Conservation (phyloP, 805 yeast species). For the Cyberlindnera americana region DNA sequence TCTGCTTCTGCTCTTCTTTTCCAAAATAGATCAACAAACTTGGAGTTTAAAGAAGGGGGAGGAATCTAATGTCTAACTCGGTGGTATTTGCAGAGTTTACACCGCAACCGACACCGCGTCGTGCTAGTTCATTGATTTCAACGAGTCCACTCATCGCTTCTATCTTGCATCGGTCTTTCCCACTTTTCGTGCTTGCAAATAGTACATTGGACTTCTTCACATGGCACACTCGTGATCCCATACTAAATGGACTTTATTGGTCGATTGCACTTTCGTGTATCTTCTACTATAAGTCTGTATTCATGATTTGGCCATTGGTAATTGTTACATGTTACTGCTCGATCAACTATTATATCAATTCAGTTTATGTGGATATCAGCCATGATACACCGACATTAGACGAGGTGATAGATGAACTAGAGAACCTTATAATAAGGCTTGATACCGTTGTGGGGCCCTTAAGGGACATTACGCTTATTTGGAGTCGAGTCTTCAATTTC, state of each 20-base stretch:
- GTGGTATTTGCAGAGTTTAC: constrained; percentile 15
- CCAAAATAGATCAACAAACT: no score
- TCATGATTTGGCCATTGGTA: constrained; percentile 34
- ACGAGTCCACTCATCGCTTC: constrained; percentile 37
- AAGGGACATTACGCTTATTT: constrained; percentile 26
- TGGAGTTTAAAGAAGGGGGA: no score
- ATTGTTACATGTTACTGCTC: constrained; percentile 34
- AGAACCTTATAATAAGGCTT: constrained; percentile 40
- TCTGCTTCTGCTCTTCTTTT: no score
- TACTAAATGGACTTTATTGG: constrained; percentile 37
- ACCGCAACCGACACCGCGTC: constrained; percentile 12
- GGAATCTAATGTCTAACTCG: neutral
- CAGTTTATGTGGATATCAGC: constrained; percentile 38
- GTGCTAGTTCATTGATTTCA: constrained; percentile 3
- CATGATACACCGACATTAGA: constrained; percentile 46
- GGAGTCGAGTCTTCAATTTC: constrained; percentile 31
- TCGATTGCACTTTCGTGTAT: constrained; percentile 34
- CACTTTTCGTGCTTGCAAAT: constrained; percentile 41
- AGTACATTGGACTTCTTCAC: constrained; percentile 39
- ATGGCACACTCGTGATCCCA: constrained; percentile 46
- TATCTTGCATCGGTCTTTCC: constrained; percentile 42
- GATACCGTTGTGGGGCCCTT: constrained; percentile 30
- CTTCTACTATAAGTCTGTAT: constrained; percentile 36
- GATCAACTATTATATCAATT: constrained; percentile 40
- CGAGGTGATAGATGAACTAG: constrained; percentile 41